Conservation (phyloP, 116 monocot species). For the Posidonia oceanica region DNA sequence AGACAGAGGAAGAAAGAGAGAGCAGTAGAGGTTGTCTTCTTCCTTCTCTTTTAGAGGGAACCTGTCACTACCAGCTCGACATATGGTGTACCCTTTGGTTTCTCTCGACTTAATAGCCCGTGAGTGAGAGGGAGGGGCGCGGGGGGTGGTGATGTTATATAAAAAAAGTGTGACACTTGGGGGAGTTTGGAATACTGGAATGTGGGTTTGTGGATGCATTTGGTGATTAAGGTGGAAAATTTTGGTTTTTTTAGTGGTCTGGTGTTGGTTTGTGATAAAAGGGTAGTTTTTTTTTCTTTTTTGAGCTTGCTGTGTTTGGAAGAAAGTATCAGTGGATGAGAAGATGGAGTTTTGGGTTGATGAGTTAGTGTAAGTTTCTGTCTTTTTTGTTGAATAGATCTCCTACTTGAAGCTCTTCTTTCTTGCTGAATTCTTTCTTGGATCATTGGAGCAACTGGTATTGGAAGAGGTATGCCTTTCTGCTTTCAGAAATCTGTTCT, state of each 20-base stretch:
- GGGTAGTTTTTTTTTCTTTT: neutral
- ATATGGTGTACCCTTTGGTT: neutral
- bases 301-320: constrained; percentile 1
- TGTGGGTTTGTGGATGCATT: neutral
- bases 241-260: neutral
- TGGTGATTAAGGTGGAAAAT: no score
- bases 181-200: neutral
- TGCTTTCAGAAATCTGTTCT: no score
- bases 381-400: no score
- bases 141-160: neutral
- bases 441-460: neutral
- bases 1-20: neutral
- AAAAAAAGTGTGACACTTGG: neutral
- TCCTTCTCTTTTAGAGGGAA: neutral
- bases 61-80: neutral
- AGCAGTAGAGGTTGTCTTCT: constrained; percentile 1
- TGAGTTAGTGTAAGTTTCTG: neutral
- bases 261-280: neutral
- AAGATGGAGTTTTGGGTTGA: neutral
- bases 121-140: neutral
- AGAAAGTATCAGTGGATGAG: neutral
- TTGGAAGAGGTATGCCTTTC: neutral
- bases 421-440: neutral
- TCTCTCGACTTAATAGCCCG: neutral
- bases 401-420: neutral